These are phyloP conservation scores for Nothophytophthora sp. DNA, from an alignment of 352 stramenopile species.

Conservation along the genomic window DNA sequence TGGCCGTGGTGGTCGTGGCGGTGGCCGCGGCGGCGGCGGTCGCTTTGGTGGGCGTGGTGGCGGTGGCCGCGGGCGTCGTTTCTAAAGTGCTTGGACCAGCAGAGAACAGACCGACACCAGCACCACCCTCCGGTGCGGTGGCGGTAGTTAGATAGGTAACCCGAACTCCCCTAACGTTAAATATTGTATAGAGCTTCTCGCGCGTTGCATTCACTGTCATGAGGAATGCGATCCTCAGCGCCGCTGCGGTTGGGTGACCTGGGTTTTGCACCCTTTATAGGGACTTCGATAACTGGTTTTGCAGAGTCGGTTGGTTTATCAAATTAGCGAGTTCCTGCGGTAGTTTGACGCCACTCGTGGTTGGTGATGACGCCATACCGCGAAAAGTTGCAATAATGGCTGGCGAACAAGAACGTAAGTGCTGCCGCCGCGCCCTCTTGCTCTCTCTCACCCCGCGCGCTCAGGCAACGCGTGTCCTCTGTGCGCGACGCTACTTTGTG, in stretches of 20 bases:
- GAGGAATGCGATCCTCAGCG: no score
- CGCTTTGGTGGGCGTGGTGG: slow-evolving; percentile 28
- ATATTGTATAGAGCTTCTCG: slow-evolving; percentile 43
- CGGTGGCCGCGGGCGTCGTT: slow-evolving; percentile 28
- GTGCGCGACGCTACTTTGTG: background rate
- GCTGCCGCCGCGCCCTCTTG: slow-evolving; percentile 2
- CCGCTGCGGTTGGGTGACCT: no score
- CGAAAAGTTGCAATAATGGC: slow-evolving; percentile 29
- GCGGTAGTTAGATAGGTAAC: slow-evolving; percentile 30
- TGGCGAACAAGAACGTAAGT: slow-evolving; percentile 34
- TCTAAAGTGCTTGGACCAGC: slow-evolving; percentile 18
- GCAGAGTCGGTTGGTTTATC: background rate
- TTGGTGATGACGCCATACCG: slow-evolving; percentile 10
- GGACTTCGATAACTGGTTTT: background rate
- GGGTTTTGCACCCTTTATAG: background rate
- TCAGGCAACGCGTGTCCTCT: background rate
- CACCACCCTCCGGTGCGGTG: slow-evolving; percentile 8
- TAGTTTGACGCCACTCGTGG: no score
- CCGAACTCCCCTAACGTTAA: slow-evolving; percentile 34
- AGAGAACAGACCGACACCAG: slow-evolving; percentile 5
- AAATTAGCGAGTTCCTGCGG: background rate
- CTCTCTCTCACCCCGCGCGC: no score
- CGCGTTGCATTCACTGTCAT: no score
- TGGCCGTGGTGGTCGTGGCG: slow-evolving; percentile 36
- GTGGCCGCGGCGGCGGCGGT: slow-evolving; percentile 36